Percentiles rank a stretch among this genome's conserved stretches.
phyloP scores from a whole-genome alignment of 257 asterid genomes.

The Solanum tacnaense region DNA sequence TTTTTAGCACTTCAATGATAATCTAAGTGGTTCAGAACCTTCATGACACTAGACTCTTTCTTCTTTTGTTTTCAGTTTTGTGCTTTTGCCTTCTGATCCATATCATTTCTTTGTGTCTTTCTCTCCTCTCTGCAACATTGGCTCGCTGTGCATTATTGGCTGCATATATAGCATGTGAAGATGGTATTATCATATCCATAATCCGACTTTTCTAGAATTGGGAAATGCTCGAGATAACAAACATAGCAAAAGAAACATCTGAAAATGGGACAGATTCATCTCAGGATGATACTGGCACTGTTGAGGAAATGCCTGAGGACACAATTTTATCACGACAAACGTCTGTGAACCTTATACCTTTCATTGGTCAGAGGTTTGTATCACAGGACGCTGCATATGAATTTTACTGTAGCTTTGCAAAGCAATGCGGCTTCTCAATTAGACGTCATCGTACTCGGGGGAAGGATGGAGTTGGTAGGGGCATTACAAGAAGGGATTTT shows the following conservation, averaged over 20 bases:
- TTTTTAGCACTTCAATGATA: neutral
- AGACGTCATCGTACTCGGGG: conserved; percentile 96
- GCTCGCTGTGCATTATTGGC: neutral
- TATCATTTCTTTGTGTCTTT: neutral
- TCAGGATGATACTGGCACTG: conserved; percentile 42
- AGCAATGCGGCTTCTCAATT: conserved; percentile 78
- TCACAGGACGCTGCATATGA: conserved; percentile 94
- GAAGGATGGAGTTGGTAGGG: conserved; percentile 93
- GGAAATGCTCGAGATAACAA: conserved; percentile 29
- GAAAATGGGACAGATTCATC: conserved; percentile 52
- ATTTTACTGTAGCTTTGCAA: conserved; percentile 78
- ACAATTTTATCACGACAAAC: conserved; percentile 41
- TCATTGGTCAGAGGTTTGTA: conserved; percentile 67
- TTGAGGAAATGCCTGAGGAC: conserved; percentile 55
- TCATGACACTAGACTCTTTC: neutral
- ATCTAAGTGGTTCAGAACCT: neutral
- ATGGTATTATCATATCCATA: neutral
- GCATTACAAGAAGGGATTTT: conserved; percentile 89
- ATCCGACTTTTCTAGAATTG: neutral
- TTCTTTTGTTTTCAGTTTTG: neutral
- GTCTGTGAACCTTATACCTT: conserved; percentile 52
- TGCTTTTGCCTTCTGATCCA: neutral
- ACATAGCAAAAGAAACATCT: conserved; percentile 16
- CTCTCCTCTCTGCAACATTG: neutral
- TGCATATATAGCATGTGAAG: neutral